Conservation (phyloP, 1,284 basidiomycete species). For the Fomes fomentarius region DNA sequence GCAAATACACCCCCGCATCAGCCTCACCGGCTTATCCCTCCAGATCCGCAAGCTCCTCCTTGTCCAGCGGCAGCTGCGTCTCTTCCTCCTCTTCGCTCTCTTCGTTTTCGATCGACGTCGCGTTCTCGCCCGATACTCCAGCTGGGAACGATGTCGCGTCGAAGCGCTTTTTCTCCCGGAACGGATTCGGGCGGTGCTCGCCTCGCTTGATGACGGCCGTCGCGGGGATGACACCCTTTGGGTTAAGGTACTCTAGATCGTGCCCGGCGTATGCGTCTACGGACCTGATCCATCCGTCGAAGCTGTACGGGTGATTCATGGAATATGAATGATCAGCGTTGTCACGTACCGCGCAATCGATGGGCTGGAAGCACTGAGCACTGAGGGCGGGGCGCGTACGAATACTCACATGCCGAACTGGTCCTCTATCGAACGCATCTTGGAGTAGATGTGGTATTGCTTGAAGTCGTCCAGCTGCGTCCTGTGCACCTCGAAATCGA, state of each 20-base stretch:
- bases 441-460: conserved; percentile 80
- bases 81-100: conserved; percentile 56
- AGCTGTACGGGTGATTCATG: conserved; percentile 48
- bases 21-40: conserved; percentile 61
- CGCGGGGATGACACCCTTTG: conserved; percentile 69
- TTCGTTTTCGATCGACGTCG: conserved; percentile 47
- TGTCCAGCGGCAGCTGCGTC: conserved; percentile 46
- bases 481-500: conserved; percentile 72
- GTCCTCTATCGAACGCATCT: conserved; percentile 85
- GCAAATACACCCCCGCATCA: background rate
- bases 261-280: conserved; percentile 72
- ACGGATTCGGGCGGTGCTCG: conserved; percentile 59
- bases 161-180: conserved; percentile 68
- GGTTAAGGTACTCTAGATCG: conserved; percentile 73
- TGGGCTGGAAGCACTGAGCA: too few relatives aligned
- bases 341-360: too few relatives aligned
- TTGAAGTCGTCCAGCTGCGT: conserved; percentile 82
- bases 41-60: conserved; percentile 64
- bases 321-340: too few relatives aligned
- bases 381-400: too few relatives aligned
- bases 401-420: conserved; percentile 76
- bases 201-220: conserved; percentile 66
- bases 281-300: conserved; percentile 74
- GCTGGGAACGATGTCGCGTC: conserved; percentile 59
- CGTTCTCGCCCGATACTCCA: conserved; percentile 35